A percentile compares a stretch with the other conserved stretches of the same genome.
Conservation (phyloP, 2,329 filamentous ascomycete genomes). For the Aspergillus sp. region DNA sequence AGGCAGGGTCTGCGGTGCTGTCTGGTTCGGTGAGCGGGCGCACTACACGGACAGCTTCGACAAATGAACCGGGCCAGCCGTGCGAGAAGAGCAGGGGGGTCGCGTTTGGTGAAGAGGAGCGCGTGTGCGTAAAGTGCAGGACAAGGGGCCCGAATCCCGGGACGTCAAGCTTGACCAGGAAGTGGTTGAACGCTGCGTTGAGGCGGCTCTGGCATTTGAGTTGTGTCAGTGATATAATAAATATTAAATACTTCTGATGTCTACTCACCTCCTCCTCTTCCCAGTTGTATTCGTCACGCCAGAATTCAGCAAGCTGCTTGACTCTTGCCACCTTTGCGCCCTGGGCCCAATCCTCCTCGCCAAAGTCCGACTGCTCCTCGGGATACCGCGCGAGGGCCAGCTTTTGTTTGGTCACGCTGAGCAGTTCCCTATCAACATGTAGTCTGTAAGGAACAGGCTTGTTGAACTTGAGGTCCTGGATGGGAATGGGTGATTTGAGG, state of each 20-base stretch:
- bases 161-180: too few species aligned
- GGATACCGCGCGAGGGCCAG: conserved; percentile 12
- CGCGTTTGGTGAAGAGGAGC: conserved; percentile 24
- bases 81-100: conserved; percentile 37
- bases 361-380: conserved; percentile 15
- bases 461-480: conserved; percentile 15
- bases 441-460: conserved; percentile 10
- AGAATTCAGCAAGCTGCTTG: neutral
- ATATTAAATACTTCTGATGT: neutral
- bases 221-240: too few species aligned
- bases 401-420: conserved; percentile 11
- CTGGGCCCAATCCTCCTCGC: too few species aligned
- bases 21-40: conserved; percentile 22
- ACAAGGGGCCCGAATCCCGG: neutral
- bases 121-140: conserved; percentile 25
- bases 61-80: conserved; percentile 38
- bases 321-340: too few species aligned
- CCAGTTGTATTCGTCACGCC: conserved; percentile 5
- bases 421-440: conserved; percentile 6
- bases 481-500: conserved; percentile 6
- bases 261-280: conserved; percentile 3
- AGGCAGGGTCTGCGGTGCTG: conserved; percentile 16
- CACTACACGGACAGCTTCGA: conserved; percentile 33
- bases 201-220: neutral
- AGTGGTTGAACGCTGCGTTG: neutral